Conservation (phyloP, 192 early-diverging fungal species). For the Chytriomyces confervae region DNA sequence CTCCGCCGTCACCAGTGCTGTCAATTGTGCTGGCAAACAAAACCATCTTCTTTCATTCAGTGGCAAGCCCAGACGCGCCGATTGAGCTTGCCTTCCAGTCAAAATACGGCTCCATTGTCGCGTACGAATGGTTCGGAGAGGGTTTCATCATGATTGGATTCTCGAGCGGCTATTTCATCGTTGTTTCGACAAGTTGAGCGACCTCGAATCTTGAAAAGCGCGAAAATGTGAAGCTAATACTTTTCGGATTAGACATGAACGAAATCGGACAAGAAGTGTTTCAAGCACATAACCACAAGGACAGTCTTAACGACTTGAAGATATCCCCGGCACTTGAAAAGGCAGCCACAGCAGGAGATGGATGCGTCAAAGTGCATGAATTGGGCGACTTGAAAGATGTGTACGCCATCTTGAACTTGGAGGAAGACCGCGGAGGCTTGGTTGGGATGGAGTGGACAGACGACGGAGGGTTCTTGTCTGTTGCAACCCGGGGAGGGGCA, state of each 20-base stretch:
- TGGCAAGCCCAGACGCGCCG: constrained; percentile 46
- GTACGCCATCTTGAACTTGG: constrained; percentile 54
- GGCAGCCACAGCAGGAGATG: constrained; percentile 55
- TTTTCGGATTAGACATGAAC: constrained; percentile 37
- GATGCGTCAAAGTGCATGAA: constrained; percentile 56
- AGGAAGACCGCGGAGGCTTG: constrained; percentile 48
- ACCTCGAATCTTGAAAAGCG: constrained; percentile 8
- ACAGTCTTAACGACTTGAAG: constrained; percentile 41
- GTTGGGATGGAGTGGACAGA: constrained; percentile 51
- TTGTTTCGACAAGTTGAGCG: constrained; percentile 54
- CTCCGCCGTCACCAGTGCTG: constrained; percentile 38
- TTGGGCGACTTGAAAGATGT: constrained; percentile 57
- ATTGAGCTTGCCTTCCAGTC: constrained; percentile 59
- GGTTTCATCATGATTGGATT: constrained; percentile 57
- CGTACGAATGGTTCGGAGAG: constrained; percentile 59
- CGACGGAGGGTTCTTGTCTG: constrained; percentile 58
- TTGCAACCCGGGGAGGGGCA: constrained; percentile 48
- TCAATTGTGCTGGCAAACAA: constrained; percentile 50
- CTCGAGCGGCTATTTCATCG: constrained; percentile 52
- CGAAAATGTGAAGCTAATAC: constrained; percentile 4
- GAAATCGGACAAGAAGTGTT: constrained; percentile 60
- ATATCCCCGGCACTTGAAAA: constrained; percentile 49
- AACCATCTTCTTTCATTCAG: constrained; percentile 51
- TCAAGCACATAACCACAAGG: constrained; percentile 52
- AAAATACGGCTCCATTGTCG: constrained; percentile 53